Evolutionary conservation across 352 stramenopile genomes (phyloP), one percentile per base, ranked within the genome.

Genomic region (Pythium rhizo-oryzae): DNA sequence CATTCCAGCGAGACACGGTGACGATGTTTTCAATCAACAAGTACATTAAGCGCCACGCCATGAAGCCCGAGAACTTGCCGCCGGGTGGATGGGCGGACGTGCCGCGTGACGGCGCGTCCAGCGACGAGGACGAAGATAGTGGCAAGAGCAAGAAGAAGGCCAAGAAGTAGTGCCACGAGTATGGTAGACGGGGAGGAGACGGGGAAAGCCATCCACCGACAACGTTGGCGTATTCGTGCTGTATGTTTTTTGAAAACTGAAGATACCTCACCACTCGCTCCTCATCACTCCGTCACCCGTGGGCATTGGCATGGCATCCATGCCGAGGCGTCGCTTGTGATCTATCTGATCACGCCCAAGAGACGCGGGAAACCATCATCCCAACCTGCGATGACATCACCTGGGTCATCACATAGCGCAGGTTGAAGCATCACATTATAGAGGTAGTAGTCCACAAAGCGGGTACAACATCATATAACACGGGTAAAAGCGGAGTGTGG

Each of bases 21-120:
- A 96, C 88, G 51, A 94, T 94, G 86, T 96, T 96, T 70, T 85
- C 82, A 4, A 94, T 96, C 84, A 96, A 96, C 73, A 96, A 94
- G 72, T 96, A 86, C 74, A 86, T 96, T 70, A 96, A 96, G 75
- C 82, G 86, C 39, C 88, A 96, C 63, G 86, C 82, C 41, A 83
- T 87, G 62, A 96, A 96, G 64, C 62, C 81, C 1, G 70, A 75
- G 19, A 85, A 90, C 51, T 23, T 96, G 44, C 85, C 88, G 7
- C 59, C 79, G 0, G 82, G 75, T n/a, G 88, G 88, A 37, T 96
- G 88, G 88, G 74, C 69, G 4, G 79, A 84, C 19, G 86, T 96
- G 39, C 81, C 73, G 19, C 88, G 88, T 21, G 83, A 94, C 28
- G 88, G 88, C 46, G 55, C 85, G 18, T 96, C 88, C 18, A 93